Base-by-base conservation (phyloP, 768 basidiomycete genomes). In the Mrakia hoshinonis region DNA sequence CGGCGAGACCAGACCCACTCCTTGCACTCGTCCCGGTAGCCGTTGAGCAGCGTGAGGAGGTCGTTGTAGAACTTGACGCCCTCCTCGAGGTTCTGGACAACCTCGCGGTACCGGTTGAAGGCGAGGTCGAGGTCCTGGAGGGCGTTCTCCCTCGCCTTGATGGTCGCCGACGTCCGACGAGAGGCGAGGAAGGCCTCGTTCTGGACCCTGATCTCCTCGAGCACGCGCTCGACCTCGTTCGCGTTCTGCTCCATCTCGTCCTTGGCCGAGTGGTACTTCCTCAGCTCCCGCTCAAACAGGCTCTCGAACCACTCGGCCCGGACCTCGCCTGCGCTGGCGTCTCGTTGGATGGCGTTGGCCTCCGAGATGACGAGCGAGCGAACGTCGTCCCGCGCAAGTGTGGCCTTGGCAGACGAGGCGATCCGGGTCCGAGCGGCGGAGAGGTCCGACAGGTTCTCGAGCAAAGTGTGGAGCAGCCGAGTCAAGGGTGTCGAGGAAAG, bases 41-140 rank as follows among this genome's bases (percentile, higher is more conserved):
- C 58, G 43, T 64, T 77, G 65, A 95, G 78, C 55, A 94, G 85
- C 13, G 82, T 84, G 3, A 85, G 84, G 68, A 98, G 84, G 75
- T 91, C 89, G 73, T 91, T 92, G 78, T 99, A 95, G 77, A 97
- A 98, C 89, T 91, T 89, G 75, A 89, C 83, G 6, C 94, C 94
- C 77, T 98, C 95, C 49, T 90, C 87, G 7, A 96, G 81, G 79
- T 98, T 93, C 63, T 85, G 84, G 2, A 82, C 83, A 18, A 96
- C 89, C 77, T 97, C 94, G 67, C 84, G 83, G 79, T 92, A 96
- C 76, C 91, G 92, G 80, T 87, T 87, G 79, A 90, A 90, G 0
- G 93, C 90, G 13, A 88, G 79, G 74, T 95, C 91, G 52, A 95
- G 85, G 15, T 86, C 85, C 77, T 91, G 91, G 34, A 98, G 79